Evolutionary conservation across 164 flowering plant genomes (phyloP).

Genomic region (Kalanchoe fedtschenkoi): DNA sequence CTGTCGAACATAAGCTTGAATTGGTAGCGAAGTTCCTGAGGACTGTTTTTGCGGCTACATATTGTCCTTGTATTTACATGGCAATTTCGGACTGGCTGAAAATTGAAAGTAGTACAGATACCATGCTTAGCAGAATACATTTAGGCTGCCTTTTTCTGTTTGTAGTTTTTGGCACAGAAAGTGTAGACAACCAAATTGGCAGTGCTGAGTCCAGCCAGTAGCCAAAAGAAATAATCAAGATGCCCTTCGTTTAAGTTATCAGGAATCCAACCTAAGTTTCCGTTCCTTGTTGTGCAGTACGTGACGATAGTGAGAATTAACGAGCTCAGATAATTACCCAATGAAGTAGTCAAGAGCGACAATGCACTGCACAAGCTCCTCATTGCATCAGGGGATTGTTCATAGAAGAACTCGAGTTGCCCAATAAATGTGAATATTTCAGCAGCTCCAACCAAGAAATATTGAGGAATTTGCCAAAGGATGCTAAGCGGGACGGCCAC

Average conservation of each 20-base stretch:
- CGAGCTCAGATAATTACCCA: conserved; percentile 64
- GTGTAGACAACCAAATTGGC: conserved; percentile 41
- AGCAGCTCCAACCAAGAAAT: conserved; percentile 58
- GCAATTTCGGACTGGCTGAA: not conserved
- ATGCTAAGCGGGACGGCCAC: conserved; percentile 52
- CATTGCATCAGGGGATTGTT: conserved; percentile 78
- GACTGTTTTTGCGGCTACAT: not conserved
- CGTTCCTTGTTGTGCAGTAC: conserved; percentile 36
- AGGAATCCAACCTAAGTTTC: conserved; percentile 57
- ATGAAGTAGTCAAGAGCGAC: conserved; percentile 37
- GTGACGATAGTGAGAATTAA: conserved; percentile 51
- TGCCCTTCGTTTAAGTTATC: conserved; percentile 61
- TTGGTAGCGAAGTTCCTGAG: not conserved
- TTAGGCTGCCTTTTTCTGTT: conserved; percentile 37
- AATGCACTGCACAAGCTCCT: conserved; percentile 62
- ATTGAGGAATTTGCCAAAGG: conserved; percentile 75
- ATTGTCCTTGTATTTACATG: not conserved
- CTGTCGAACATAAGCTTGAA: not conserved
- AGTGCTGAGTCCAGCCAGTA: conserved; percentile 55
- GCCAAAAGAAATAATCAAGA: conserved; percentile 71
- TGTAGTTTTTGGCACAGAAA: conserved; percentile 35
- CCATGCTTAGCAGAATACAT: not conserved
- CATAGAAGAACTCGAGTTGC: conserved; percentile 72
- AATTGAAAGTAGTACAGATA: not conserved
- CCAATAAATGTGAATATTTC: conserved; percentile 60